Base-by-base conservation (phyloP, 257 asterid genomes). In the Penstemon newberryi region DNA sequence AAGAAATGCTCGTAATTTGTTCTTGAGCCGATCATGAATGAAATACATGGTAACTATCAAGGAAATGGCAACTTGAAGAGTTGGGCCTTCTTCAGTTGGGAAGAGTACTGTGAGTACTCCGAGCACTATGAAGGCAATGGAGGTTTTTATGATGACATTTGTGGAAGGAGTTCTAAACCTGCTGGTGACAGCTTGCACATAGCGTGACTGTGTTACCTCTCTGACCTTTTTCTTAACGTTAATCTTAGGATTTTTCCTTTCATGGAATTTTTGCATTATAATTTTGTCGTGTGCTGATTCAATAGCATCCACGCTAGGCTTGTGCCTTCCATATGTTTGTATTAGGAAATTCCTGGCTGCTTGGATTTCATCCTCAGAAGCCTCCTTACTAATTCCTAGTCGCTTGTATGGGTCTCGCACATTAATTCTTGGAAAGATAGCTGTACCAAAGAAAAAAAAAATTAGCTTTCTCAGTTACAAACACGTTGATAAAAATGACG, bases 1-100 rank as follows among this genome's bases (percentile, higher is more conserved):
- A 54, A 91, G 92, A 74, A 86, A 85, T 56, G 95, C 87, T 56
- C 84, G 76, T 41, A 91, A 79, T 72, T 79, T 89, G 86, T 76
- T 86, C 96, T 86, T 91, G 66, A 93, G 86, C 69, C 96, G 86
- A 57, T 84, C 92, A 72, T 90, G 74, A 25, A 93, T 75, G 69
- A 93, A 91, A 77, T 91, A 91, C 56, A 87, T 68, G 25, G 99
- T 78, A 50, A 70, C 82, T 43, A 93, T 71, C 81, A 93, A 73
- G 50, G 99, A 93, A 73, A 89, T 60, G 45, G 86, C 91, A 69
- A 93, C 99, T 83, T 93, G 99, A 76, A 93, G 86, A 8, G 99
- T 93, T 0, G 99, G 99, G 36, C 99, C 99, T 75, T 93, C 99
- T 83, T 93, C 99, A 6, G 97, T 87, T 52, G 99, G 99, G 79